phyloP scores from a whole-genome alignment of 192 early-diverging fungal species.

The Piromyces finnis region DNA sequence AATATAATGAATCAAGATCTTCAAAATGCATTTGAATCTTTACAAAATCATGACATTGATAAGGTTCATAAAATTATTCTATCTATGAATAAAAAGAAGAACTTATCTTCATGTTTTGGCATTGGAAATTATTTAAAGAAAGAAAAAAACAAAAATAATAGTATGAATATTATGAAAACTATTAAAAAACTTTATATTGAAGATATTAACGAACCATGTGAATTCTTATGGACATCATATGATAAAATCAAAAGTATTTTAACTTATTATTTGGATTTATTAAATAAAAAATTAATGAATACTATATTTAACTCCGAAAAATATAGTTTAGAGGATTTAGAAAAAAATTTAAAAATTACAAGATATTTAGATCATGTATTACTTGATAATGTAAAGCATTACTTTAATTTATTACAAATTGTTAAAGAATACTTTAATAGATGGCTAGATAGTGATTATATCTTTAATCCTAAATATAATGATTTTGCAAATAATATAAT shows the following conservation, averaged over 20 bases:
- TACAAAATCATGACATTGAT: not conserved
- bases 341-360: not conserved
- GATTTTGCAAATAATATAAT: not conserved
- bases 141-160: not conserved
- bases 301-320: not conserved
- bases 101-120: not conserved
- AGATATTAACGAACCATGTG: not conserved
- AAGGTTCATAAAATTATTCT: not conserved
- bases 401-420: not conserved
- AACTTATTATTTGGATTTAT: not conserved
- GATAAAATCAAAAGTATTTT: not conserved
- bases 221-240: not conserved
- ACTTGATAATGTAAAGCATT: not conserved
- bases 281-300: not conserved
- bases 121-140: not conserved
- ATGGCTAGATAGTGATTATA: not conserved
- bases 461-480: not conserved
- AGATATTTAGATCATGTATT: not conserved
- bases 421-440: not conserved
- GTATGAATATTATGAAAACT: not conserved
- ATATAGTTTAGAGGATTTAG: not conserved
- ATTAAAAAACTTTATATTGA: not conserved
- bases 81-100: not conserved
- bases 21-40: not conserved
- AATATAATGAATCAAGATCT: not conserved